Base-by-base conservation (phyloP, 257 asterid genomes). In the Echites panduratus region DNA sequence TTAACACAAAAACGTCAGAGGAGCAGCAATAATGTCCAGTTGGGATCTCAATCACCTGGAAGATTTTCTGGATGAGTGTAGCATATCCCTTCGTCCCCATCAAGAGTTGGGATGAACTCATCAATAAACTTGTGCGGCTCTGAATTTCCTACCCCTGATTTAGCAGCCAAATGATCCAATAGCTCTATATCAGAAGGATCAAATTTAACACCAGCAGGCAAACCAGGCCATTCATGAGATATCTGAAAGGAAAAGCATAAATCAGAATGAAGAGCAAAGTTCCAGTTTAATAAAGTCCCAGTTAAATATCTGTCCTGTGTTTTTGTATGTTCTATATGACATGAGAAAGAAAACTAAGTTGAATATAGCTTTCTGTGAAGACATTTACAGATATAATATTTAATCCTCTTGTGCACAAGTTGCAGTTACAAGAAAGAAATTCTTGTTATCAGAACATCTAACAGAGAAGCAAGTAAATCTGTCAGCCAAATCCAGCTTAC, bases 41-140 rank as follows among this genome's bases (percentile, higher is more conserved):
- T 14, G 56, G 66, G 65, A 45, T 22, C 49, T 59, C 38, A 75
- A 89, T 82, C 69, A 95, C 99, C 98, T 16, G 98, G 97, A 82
- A 95, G 99, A 79, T 92, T 86, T 82, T 92, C 98, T 22, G 99
- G 99, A 85, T 92, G 99, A 69, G 97, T 85, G 79, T 78, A 92
- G 71, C 93, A 90, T 72, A 95, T 90, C 59, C 99, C 99, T 20
- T 84, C 96, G 4, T 84, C 80, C 3, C 80, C 80, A 8, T 90
- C 95, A 59, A 95, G 83, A 13, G 99, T 92, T 0, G 93, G 95
- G 77, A 95, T 95, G 75, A 95, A 95, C 68, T 87, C 96, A 47
- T 95, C 96, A 17, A 92, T 89, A 35, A 89, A 79, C 45, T 50
- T 29, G 57, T 95, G 97, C 11, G 90, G 91, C 58, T 84, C 63